phyloP scores from a whole-genome alignment of 176 grass and related monocot species.

The Aegilops speltoides region DNA sequence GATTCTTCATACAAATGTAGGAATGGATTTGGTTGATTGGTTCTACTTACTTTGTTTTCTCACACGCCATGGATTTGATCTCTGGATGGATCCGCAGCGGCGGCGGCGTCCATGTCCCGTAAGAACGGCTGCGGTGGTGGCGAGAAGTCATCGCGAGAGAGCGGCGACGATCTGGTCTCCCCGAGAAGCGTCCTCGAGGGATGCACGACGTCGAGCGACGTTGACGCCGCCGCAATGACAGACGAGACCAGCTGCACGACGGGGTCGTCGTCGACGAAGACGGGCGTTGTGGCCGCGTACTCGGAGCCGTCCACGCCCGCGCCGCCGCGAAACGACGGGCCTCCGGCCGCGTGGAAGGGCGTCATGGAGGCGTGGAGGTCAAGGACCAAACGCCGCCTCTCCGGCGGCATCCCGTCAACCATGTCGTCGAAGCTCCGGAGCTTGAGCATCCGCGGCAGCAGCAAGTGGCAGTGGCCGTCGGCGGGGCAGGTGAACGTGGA shows the following conservation, averaged over 20 bases:
- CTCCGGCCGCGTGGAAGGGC: conserved; percentile 41
- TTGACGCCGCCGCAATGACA: neutral
- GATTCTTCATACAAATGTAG: neutral
- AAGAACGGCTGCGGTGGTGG: neutral
- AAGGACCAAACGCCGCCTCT: conserved; percentile 29
- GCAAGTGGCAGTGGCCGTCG: conserved; percentile 6
- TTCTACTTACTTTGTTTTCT: neutral
- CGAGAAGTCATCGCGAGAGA: neutral
- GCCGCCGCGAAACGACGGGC: neutral
- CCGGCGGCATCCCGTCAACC: neutral
- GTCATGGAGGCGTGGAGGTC: conserved; percentile 36
- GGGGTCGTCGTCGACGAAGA: neutral
- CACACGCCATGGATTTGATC: neutral
- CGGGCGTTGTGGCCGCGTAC: too few species aligned
- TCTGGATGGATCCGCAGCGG: neutral
- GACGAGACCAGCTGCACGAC: neutral
- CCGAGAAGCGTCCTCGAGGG: conserved; percentile 35
- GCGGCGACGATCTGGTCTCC: conserved; percentile 23
- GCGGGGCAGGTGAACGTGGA: neutral
- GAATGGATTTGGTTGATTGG: neutral
- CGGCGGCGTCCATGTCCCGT: neutral
- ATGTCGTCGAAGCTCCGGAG: conserved; percentile 34
- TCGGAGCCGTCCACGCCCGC: neutral
- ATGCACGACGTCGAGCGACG: neutral
- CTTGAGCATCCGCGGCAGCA: conserved; percentile 18